These are phyloP conservation scores for Pelargonium nanum DNA, from an alignment of 345 rosid species.

Conservation along the genomic window DNA sequence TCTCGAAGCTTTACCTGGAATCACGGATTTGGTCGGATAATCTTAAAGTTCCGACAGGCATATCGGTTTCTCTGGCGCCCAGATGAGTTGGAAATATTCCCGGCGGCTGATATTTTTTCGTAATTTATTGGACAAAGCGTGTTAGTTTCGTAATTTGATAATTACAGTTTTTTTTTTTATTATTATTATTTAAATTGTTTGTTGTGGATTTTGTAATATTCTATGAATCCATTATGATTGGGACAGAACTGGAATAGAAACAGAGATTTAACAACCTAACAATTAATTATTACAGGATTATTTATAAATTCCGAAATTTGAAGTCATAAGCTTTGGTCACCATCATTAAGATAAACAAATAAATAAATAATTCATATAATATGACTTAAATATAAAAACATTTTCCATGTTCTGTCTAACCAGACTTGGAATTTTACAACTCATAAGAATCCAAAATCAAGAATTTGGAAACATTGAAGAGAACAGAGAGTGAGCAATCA, in stretches of 20 bases:
- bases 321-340: no score
- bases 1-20: constrained; percentile 57
- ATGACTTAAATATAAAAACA: no score
- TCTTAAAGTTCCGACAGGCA: constrained; percentile 31
- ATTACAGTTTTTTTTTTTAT: neutral
- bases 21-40: constrained; percentile 50
- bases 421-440: no score
- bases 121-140: neutral
- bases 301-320: no score
- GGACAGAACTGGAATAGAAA: neutral
- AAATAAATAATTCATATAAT: no score
- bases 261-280: no score
- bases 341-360: no score
- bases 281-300: no score
- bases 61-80: constrained; percentile 59
- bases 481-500: no score
- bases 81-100: constrained; percentile 24
- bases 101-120: neutral
- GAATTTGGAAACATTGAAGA: no score
- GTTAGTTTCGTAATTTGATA: neutral
- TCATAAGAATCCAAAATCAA: no score
- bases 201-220: neutral
- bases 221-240: neutral
- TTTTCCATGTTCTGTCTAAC: no score
- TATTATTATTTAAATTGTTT: neutral